Conservation (phyloP, 2,329 filamentous ascomycete species). For the Pseudogymnoascus sp. region DNA sequence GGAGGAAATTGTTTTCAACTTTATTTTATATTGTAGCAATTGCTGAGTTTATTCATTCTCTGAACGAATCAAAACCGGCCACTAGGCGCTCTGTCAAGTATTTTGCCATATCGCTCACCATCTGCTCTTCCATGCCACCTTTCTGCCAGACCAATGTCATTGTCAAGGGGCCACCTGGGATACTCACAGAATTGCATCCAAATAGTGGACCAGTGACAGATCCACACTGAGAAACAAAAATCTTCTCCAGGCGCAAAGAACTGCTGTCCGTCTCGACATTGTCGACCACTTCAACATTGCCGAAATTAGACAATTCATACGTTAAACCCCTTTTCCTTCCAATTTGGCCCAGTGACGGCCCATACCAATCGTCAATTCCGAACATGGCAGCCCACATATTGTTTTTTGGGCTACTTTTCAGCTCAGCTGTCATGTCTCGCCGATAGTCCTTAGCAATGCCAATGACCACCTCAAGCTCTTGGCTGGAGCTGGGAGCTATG, state of each 20-base stretch:
- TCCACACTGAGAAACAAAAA: not conserved
- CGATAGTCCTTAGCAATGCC: slow-evolving; percentile 13
- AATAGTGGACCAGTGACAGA: slow-evolving; percentile 17
- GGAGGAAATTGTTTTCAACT: not conserved
- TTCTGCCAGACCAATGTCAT: slow-evolving; percentile 19
- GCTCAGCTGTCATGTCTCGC: slow-evolving; percentile 13
- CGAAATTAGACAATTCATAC: slow-evolving; percentile 23
- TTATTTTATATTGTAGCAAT: not conserved
- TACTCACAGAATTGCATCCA: slow-evolving; percentile 15
- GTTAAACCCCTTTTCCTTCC: slow-evolving; percentile 10
- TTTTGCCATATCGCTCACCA: slow-evolving; percentile 8
- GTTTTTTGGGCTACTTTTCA: slow-evolving; percentile 3
- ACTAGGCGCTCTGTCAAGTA: not conserved
- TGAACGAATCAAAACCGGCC: not conserved
- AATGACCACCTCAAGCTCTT: not conserved
- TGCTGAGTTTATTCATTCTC: not conserved
- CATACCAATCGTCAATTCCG: not conserved
- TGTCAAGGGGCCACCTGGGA: slow-evolving; percentile 16
- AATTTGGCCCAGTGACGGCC: not conserved
- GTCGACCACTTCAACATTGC: slow-evolving; percentile 12
- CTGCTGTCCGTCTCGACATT: not conserved
- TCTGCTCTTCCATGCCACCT: slow-evolving; percentile 15
- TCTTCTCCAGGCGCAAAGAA: not conserved
- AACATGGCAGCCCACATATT: not conserved
- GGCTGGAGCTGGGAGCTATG: not conserved